phyloP scores from a whole-genome alignment of 495 filamentous ascomycete species.

The Tuber microsphaerosporum region DNA sequence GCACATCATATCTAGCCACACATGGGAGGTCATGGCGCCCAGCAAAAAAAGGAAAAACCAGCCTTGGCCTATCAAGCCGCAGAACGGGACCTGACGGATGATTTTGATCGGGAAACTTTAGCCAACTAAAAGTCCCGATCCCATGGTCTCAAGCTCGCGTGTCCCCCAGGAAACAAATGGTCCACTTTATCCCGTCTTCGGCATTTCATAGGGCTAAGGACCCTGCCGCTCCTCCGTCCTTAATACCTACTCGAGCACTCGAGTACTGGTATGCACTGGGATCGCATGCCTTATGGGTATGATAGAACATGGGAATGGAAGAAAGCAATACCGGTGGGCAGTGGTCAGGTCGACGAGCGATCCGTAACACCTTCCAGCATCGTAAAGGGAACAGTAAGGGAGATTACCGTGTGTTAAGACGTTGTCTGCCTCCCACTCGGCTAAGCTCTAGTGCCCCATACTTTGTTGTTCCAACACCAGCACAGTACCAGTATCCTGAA shows the following conservation, averaged over 20 bases:
- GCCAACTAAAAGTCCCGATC: background rate
- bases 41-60: background rate
- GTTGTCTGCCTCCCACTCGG: background rate
- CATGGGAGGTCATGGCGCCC: background rate
- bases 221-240: background rate
- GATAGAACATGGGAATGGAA: background rate
- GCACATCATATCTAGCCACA: background rate
- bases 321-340: background rate
- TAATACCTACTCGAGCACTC: background rate
- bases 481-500: background rate
- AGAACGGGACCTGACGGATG: background rate
- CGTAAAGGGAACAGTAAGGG: background rate
- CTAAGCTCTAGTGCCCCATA: background rate
- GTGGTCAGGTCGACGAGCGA: background rate
- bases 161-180: background rate
- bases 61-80: background rate
- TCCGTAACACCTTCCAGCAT: background rate
- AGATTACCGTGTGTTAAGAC: background rate
- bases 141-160: background rate
- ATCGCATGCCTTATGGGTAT: background rate
- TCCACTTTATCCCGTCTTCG: background rate
- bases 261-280: background rate
- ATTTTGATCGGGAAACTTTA: background rate
- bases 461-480: background rate
- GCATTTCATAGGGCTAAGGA: background rate